Percentiles rank a stretch among this genome's conserved stretches.
Evolutionary conservation across 2,329 filamentous ascomycete species (phyloP).

Genomic region (Ceratocystis colombiana): DNA sequence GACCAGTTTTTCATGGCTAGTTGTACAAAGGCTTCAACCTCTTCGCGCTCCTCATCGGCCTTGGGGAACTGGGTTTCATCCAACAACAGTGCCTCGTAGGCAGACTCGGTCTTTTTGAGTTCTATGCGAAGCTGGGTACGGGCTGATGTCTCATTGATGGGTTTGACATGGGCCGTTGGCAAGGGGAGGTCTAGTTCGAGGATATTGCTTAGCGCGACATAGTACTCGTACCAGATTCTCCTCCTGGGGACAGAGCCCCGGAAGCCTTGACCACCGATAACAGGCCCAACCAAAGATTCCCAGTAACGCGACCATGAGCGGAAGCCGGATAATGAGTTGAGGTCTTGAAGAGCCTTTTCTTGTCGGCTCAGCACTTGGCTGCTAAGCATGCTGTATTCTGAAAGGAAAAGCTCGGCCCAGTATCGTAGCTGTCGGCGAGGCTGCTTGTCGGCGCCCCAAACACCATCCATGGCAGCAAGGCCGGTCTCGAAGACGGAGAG

Average conservation of each 20-base stretch:
- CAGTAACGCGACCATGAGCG: conserved; percentile 63
- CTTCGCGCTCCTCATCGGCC: conserved; percentile 65
- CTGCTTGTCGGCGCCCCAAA: conserved; percentile 40
- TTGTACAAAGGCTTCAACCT: conserved; percentile 73
- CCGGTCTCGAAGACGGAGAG: conserved; percentile 56
- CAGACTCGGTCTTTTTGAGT: conserved; percentile 64
- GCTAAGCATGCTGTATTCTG: conserved; percentile 61
- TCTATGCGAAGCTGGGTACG: conserved; percentile 61
- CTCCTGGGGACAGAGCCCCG: conserved; percentile 51
- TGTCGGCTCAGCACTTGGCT: conserved; percentile 48
- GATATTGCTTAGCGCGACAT: conserved; percentile 65
- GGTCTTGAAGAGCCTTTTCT: conserved; percentile 42
- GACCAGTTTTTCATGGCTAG: conserved; percentile 78
- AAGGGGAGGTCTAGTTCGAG: conserved; percentile 57
- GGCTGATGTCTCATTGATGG: conserved; percentile 42
- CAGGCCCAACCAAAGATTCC: conserved; percentile 41
- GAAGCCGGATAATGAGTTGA: conserved; percentile 47
- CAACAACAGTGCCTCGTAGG: conserved; percentile 70
- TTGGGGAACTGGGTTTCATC: conserved; percentile 73
- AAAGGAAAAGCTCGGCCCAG: conserved; percentile 71
- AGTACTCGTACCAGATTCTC: conserved; percentile 77
- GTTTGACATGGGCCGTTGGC: conserved; percentile 39
- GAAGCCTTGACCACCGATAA: conserved; percentile 48
- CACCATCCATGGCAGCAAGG: conserved; percentile 49
- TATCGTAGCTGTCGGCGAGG: conserved; percentile 57